Conservation (phyloP, 1,284 basidiomycete species). For the Anthracocystis setariae region DNA sequence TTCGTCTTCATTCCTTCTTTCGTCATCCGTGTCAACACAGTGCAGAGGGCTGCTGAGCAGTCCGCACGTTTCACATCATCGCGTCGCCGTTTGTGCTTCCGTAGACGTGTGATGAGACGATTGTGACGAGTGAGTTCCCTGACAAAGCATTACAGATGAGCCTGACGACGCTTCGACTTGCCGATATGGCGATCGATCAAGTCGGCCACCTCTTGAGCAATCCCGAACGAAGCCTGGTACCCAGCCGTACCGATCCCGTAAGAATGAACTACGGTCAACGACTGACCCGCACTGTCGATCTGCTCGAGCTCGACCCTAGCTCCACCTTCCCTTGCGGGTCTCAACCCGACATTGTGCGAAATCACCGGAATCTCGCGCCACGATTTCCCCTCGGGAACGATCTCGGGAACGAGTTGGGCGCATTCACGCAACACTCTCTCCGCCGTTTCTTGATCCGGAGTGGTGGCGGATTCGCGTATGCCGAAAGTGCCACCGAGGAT, state of each 20-base stretch:
- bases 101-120: not conserved
- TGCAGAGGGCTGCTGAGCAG: slow-evolving; percentile 23
- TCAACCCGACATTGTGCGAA: slow-evolving; percentile 52
- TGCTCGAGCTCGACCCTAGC: slow-evolving; percentile 49
- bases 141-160: not conserved
- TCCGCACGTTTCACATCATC: slow-evolving; percentile 9
- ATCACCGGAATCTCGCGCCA: slow-evolving; percentile 50
- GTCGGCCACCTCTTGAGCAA: slow-evolving; percentile 57
- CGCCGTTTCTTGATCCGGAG: slow-evolving; percentile 70
- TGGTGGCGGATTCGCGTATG: slow-evolving; percentile 24
- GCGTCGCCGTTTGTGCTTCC: not conserved
- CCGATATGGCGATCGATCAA: slow-evolving; percentile 30
- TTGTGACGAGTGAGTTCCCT: not conserved
- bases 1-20: not conserved
- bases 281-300: not conserved
- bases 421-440: slow-evolving; percentile 71
- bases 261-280: slow-evolving; percentile 49
- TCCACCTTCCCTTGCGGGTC: slow-evolving; percentile 53
- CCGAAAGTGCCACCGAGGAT: slow-evolving; percentile 75
- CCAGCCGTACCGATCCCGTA: slow-evolving; percentile 63
- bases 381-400: slow-evolving; percentile 45
- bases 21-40: not conserved
- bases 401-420: slow-evolving; percentile 42
- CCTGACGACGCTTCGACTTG: not conserved
- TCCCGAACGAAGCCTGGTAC: slow-evolving; percentile 61